Conservation (phyloP, 768 basidiomycete species). For the Inosperma sp. region DNA sequence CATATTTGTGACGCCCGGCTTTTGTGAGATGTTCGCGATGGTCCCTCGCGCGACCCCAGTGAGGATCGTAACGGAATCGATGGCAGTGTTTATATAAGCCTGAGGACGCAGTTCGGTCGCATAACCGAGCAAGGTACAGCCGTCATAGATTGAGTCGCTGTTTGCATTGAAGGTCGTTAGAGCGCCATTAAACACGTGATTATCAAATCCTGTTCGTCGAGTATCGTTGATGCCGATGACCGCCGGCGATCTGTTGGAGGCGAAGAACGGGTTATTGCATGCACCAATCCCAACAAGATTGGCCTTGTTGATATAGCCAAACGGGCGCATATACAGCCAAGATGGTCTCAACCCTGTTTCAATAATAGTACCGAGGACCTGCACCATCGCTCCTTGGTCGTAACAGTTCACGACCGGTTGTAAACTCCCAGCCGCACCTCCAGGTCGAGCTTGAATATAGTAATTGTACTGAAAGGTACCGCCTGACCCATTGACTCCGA, state of each 20-base stretch:
- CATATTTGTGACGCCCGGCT: too few relatives aligned
- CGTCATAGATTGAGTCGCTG: not conserved
- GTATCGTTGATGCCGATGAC: not conserved
- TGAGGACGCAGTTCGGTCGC: not conserved
- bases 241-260: not conserved
- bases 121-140: not conserved
- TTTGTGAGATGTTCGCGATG: too few relatives aligned
- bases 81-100: not conserved
- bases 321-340: not conserved
- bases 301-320: not conserved
- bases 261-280: not conserved
- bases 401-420: not conserved
- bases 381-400: conserved; percentile 2
- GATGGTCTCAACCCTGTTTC: too few relatives aligned
- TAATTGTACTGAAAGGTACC: not conserved
- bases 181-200: not conserved
- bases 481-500: not conserved
- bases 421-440: not conserved
- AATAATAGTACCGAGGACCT: not conserved
- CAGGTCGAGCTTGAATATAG: not conserved
- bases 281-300: not conserved
- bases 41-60: not conserved
- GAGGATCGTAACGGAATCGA: not conserved
- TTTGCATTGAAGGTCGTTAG: not conserved
- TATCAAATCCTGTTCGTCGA: not conserved